phyloP scores from a whole-genome alignment of 1,284 basidiomycete species.

The Papiliotrema laurentii region DNA sequence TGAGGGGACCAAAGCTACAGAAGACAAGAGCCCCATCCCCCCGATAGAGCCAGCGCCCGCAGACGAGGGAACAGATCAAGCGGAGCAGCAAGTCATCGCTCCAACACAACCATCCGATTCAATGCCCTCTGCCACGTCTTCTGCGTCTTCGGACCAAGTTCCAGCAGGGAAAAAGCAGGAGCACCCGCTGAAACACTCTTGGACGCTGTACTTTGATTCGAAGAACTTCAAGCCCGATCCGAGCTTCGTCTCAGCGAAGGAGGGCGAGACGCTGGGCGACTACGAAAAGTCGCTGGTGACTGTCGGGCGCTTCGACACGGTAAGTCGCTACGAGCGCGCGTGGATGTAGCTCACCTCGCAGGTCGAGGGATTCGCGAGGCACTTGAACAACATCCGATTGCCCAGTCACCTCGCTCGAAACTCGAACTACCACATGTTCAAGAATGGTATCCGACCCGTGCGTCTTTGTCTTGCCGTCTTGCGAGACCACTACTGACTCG shows the following conservation, averaged over 20 bases:
- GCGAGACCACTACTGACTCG: constrained; percentile 5
- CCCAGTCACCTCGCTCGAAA: constrained; percentile 81
- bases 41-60: too few species aligned
- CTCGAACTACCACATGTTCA: constrained; percentile 92
- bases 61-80: constrained; percentile 58
- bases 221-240: constrained; percentile 64
- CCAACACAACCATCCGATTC: background rate
- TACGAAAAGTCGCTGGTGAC: constrained; percentile 67
- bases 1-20: constrained; percentile 8
- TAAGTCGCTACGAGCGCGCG: constrained; percentile 25
- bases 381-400: constrained; percentile 89
- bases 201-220: constrained; percentile 85
- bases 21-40: constrained; percentile 1
- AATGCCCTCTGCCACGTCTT: constrained; percentile 3
- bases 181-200: constrained; percentile 76
- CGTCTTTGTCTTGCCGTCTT: constrained; percentile 5
- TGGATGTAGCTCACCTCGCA: constrained; percentile 18
- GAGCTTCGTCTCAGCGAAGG: constrained; percentile 41
- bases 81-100: background rate
- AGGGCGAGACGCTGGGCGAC: constrained; percentile 21
- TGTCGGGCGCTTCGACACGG: constrained; percentile 74
- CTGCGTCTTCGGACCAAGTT: constrained; percentile 3
- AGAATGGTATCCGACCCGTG: constrained; percentile 51
- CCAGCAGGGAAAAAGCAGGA: constrained; percentile 58
- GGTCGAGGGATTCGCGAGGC: constrained; percentile 83